Percentiles rank a stretch among this genome's conserved stretches.
phyloP scores from a whole-genome alignment of 768 basidiomycete genomes.

The Kwoniella shandongensis region DNA sequence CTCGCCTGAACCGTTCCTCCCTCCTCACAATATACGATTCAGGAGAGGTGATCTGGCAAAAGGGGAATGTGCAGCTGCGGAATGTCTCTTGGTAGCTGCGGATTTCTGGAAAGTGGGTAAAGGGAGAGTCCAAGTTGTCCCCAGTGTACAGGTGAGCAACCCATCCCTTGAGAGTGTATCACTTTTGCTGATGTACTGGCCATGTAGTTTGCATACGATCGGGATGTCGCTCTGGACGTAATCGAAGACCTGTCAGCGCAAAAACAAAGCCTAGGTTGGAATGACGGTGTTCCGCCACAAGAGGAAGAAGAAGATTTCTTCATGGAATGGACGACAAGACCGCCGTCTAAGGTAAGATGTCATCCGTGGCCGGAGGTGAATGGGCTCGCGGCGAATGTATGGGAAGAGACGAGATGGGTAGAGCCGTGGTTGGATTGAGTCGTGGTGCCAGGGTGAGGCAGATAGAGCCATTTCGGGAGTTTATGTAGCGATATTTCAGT shows the following conservation, averaged over 20 bases:
- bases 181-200: not conserved
- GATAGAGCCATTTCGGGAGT: no score
- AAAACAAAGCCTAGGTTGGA: constrained; percentile 40
- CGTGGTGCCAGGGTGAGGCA: no score
- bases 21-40: constrained; percentile 48
- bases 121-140: constrained; percentile 50
- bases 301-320: constrained; percentile 14
- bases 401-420: constrained; percentile 48
- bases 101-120: constrained; percentile 50
- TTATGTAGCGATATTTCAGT: no score
- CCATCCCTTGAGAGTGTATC: not conserved
- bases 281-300: constrained; percentile 40
- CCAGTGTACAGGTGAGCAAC: constrained; percentile 50
- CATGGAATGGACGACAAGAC: constrained; percentile 36
- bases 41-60: constrained; percentile 32
- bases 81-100: constrained; percentile 41
- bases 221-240: constrained; percentile 39
- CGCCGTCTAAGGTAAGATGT: constrained; percentile 50
- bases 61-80: constrained; percentile 48
- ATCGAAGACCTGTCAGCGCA: constrained; percentile 28
- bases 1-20: constrained; percentile 46
- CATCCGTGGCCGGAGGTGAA: constrained; percentile 52
- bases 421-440: constrained; percentile 24
- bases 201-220: constrained; percentile 46
- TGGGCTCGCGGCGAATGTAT: constrained; percentile 50